Base-by-base conservation (phyloP, 805 yeast genomes). In the Wickerhamiella azyma region DNA sequence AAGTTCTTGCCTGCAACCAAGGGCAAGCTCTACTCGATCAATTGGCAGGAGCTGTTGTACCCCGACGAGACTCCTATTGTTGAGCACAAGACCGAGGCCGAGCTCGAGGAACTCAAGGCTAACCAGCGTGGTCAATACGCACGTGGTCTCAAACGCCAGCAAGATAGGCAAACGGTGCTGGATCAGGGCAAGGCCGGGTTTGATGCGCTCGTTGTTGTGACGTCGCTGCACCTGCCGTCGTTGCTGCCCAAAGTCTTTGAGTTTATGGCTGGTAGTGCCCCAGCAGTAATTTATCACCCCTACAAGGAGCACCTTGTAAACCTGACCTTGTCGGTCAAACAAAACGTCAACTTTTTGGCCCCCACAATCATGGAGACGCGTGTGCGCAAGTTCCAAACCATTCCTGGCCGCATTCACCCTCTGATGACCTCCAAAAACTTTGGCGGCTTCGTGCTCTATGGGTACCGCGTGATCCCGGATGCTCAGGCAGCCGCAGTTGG, bases 401-500 rank as follows among this genome's bases (percentile, higher is more conserved):
- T 89, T 26, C 85, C 94, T 16, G 98, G 97, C 7, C 78, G 94
- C 59, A 68, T 89, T 57, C 99, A 92, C 62, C 99, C 99, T 0
- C 59, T 79, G 50, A 92, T 92, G 99, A 84, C 96, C 0, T 78
- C 81, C 71, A 73, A 85, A 56, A 86, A 94, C 6, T 88, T 81
- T 48, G 97, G 96, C 29, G 99, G 99, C 0, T 89, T 77, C 60
- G 60, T 92, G 2, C 66, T 86, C 53, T 73, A 77, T 67, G 94
- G 89, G 2, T 74, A 83, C 13, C 70, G 83, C 41, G 96, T 92
- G 0, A 66, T 77, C 45, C 95, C 96, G 2, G 64, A 69, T 39
- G 80, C 74, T 29, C 75, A 76, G 39, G 75, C 74, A 14, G 82
- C 84, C 10, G 80, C 83, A 5, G 85, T 85, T 5, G 76, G 83